Evolutionary conservation across 1,284 basidiomycete genomes (phyloP), one percentile per base, ranked within the genome.

Genomic region (Lignosus rhinocerotis): DNA sequence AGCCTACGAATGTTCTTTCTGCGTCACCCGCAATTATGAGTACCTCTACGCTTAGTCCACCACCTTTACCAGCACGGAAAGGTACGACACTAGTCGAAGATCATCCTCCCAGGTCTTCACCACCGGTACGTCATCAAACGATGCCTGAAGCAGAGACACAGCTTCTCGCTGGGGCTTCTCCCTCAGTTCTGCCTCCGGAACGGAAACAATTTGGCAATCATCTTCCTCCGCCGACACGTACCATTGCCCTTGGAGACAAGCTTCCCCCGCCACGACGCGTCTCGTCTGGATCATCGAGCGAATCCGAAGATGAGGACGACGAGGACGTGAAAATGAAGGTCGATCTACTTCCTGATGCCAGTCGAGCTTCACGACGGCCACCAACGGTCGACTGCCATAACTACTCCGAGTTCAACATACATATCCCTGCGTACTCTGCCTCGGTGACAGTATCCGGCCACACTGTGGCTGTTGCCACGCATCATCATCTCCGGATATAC

Each of bases 301-400:
- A 88, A 41, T 66, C 66, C 12, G 70, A 67, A 32, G 71, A 70
- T 38, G 71, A 73, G 19, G 74, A 75, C 11, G 61, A 58, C 1
- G 56, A 53, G 16, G 72, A 74, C 10, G 45, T 65, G 11, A 73
- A 71, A 59, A 58, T 64, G 30, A 70, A 70, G 54, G 60, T 83
- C 0, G 90, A 94, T 59, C 78, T 84, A 19, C 82, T 93, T 55
- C 94, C 94, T 0, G 94, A 96, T 71, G 81, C 85, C 9, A 93
- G 87, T 48, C 82, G 84, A 47, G 89, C 94, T 1, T 96, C 92
- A 25, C 84, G 94, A 8, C 83, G 89, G 0, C 88, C 90, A 1
- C 95, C 95, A 0, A 65, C 58, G 47, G 66, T 74, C 65, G 73
- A 67, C 42, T 80, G 72, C 47, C 81, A 79, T 65, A 71, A 75